These are phyloP conservation scores for Fragaria ananassa DNA, from an alignment of 306 rosid genomes.

Conservation along the genomic window DNA sequence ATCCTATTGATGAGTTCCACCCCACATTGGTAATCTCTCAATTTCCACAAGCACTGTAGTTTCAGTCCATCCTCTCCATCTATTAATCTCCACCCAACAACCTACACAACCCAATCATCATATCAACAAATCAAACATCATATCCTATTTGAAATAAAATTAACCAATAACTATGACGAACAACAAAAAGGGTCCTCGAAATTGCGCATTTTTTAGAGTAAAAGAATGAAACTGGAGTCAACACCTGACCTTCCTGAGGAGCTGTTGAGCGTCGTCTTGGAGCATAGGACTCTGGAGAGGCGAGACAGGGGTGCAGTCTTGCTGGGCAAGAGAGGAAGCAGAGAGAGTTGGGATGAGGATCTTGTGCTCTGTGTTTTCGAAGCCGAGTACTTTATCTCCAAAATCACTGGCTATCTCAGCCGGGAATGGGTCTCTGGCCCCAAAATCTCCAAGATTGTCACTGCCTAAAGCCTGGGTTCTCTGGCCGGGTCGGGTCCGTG, in stretches of 20 bases:
- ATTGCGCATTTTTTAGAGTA: not conserved
- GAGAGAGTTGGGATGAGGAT: conserved; percentile 78
- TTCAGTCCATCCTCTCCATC: conserved; percentile 54
- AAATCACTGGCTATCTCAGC: conserved; percentile 75
- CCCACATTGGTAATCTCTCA: conserved; percentile 73
- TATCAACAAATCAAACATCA: too few relatives aligned
- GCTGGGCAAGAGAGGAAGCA: conserved; percentile 65
- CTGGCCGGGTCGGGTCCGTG: conserved; percentile 21
- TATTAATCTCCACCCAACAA: conserved; percentile 85
- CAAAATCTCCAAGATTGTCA: conserved; percentile 67
- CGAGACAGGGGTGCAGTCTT: conserved; percentile 47
- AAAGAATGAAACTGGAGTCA: not conserved
- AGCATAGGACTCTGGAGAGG: conserved; percentile 54
- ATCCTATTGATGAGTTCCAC: conserved; percentile 77
- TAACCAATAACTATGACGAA: not conserved
- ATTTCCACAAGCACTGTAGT: conserved; percentile 84
- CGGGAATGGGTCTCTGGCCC: conserved; percentile 88
- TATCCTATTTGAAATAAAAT: not conserved
- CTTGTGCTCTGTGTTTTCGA: conserved; percentile 56
- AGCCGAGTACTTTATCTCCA: conserved; percentile 75
- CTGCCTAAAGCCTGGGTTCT: conserved; percentile 19
- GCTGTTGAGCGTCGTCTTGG: conserved; percentile 48
- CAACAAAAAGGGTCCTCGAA: not conserved
- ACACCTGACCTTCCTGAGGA: conserved; percentile 54
- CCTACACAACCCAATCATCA: conserved; percentile 32